A percentile compares a stretch with the other conserved stretches of the same genome.
phyloP scores from a whole-genome alignment of 805 yeast species.

The Peterozyma xylosa region DNA sequence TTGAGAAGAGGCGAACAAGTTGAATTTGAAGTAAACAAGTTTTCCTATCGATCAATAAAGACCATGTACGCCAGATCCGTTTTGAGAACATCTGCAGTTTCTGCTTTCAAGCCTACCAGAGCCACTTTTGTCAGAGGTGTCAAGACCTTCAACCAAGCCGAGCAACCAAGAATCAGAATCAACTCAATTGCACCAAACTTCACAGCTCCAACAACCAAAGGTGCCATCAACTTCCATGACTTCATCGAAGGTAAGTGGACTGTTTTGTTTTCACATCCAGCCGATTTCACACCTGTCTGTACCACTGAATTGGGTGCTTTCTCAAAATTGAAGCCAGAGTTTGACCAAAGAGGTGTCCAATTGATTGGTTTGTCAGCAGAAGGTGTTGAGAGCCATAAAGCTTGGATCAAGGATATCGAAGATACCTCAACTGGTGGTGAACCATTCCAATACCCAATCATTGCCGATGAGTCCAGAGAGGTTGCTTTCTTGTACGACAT shows the following conservation, averaged over 20 bases:
- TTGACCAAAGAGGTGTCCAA: constrained; percentile 55
- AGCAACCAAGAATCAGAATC: constrained; percentile 26
- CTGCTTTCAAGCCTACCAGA: background rate
- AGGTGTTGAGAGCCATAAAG: constrained; percentile 50
- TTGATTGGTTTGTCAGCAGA: constrained; percentile 66
- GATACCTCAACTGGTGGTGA: constrained; percentile 46
- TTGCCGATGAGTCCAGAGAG: constrained; percentile 58
- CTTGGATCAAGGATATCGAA: constrained; percentile 68
- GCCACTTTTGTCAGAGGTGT: constrained; percentile 19
- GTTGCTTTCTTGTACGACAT: constrained; percentile 59
- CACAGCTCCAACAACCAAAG: constrained; percentile 54
- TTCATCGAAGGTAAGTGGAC: constrained; percentile 58
- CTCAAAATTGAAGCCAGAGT: constrained; percentile 64
- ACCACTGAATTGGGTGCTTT: constrained; percentile 76
- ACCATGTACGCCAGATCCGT: constrained; percentile 12
- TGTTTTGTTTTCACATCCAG: constrained; percentile 69
- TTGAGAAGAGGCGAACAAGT: background rate
- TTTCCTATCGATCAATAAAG: constrained; percentile 20
- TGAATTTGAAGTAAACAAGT: constrained; percentile 19
- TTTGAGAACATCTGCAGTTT: constrained; percentile 14
- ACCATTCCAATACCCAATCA: constrained; percentile 53
- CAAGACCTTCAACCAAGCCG: constrained; percentile 10
- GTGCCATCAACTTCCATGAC: constrained; percentile 56
- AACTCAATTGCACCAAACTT: constrained; percentile 70
- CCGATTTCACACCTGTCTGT: constrained; percentile 74